phyloP scores from a whole-genome alignment of 805 yeast genomes.

The Cyberlindnera americana region DNA sequence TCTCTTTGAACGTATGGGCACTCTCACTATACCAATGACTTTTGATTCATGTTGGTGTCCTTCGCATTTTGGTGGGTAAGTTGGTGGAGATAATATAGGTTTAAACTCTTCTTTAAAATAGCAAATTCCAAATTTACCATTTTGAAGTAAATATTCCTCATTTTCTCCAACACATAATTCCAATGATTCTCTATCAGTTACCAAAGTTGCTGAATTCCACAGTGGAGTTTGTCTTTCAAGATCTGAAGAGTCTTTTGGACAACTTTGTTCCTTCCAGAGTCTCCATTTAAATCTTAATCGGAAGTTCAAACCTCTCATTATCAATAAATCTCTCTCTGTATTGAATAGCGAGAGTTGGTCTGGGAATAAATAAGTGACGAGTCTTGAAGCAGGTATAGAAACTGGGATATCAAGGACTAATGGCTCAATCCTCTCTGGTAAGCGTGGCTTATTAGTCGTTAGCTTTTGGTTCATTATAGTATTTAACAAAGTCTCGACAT shows the following conservation, averaged over 20 bases:
- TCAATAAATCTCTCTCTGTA: constrained; percentile 5
- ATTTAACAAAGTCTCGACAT: constrained; percentile 9
- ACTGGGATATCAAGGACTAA: constrained; percentile 1
- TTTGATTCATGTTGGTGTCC: not conserved
- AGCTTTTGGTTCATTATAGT: constrained; percentile 10
- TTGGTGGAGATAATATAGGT: constrained; percentile 1
- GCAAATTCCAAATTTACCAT: not conserved
- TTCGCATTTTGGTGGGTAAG: not conserved
- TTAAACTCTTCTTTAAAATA: not conserved
- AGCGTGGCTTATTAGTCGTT: not conserved
- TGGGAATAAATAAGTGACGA: constrained; percentile 8
- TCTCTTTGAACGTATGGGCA: not conserved
- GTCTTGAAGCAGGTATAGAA: constrained; percentile 7
- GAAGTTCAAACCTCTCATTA: not conserved
- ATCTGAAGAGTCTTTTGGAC: too few relatives aligned
- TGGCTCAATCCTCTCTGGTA: not conserved
- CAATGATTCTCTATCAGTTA: not conserved
- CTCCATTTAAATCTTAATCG: constrained; percentile 3
- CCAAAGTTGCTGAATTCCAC: not conserved
- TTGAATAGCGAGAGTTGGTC: constrained; percentile 5
- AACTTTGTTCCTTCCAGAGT: constrained; percentile 5
- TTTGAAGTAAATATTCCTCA: not conserved
- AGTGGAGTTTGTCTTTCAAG: too few relatives aligned
- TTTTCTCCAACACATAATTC: not conserved
- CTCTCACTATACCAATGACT: constrained; percentile 3